Percentiles rank a stretch among this genome's conserved stretches.
These are phyloP conservation scores for Hysterium pulicare DNA, from an alignment of 2,329 filamentous ascomycete genomes.

Conservation along the genomic window DNA sequence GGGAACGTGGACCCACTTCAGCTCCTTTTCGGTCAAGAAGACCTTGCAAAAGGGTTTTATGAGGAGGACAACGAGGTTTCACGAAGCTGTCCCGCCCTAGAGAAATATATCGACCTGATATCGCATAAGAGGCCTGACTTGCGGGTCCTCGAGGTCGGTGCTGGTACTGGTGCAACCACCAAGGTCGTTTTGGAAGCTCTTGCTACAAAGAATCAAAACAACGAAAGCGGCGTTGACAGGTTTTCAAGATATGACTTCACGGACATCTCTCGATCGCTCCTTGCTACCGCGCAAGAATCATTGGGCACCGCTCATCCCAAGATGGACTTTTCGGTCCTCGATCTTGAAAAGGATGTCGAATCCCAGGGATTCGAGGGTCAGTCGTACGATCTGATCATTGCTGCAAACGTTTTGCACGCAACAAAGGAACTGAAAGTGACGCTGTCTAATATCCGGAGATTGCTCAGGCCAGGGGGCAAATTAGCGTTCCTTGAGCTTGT, in stretches of 20 bases:
- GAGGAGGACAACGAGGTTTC: not conserved
- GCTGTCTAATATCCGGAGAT: constrained; percentile 3
- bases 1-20: not conserved
- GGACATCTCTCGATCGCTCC: constrained; percentile 4
- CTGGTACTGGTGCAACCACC: constrained; percentile 1
- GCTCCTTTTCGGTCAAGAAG: not conserved
- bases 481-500: constrained; percentile 5
- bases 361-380: constrained; percentile 3
- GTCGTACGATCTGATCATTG: constrained; percentile 5
- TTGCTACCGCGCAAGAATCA: not conserved
- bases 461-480: constrained; percentile 19
- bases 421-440: constrained; percentile 4
- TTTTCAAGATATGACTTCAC: constrained; percentile 5
- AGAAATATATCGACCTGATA: not conserved
- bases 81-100: not conserved
- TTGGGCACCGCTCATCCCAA: not conserved
- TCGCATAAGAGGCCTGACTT: not conserved
- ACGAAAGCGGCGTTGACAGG: not conserved
- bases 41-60: not conserved
- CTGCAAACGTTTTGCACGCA: constrained; percentile 7
- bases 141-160: not conserved
- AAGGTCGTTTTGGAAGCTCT: not conserved
- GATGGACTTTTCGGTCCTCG: constrained; percentile 1
- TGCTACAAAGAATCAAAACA: no score
- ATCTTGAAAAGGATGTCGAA: constrained; percentile 3